A percentile compares a stretch with the other conserved stretches of the same genome.
Evolutionary conservation across 441 rosid genomes (phyloP).

Genomic region (Adansonia madagascariensis): DNA sequence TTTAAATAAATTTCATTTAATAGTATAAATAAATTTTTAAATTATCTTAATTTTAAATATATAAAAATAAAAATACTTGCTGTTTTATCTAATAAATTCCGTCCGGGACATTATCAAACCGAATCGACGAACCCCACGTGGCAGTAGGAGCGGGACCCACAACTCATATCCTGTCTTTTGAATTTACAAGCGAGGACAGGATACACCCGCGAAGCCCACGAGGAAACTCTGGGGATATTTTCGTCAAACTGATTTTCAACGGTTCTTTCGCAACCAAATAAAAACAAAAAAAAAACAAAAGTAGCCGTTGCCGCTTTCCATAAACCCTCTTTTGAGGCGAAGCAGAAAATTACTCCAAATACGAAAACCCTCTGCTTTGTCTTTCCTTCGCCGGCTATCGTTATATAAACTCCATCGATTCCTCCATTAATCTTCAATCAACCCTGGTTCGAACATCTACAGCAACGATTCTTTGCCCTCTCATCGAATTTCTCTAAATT

Average conservation of each 20-base stretch:
- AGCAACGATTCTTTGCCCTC: background rate
- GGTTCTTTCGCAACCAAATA: conserved; percentile 15
- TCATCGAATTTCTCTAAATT: background rate
- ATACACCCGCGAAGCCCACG: background rate
- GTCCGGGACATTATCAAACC: no score
- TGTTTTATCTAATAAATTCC: no score
- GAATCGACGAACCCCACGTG: background rate
- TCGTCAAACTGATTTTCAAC: conserved; percentile 34
- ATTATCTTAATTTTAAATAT: no score
- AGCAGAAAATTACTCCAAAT: background rate
- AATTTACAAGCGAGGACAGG: background rate
- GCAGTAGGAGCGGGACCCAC: background rate
- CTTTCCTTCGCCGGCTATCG: background rate
- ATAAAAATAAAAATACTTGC: no score
- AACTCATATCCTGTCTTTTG: background rate
- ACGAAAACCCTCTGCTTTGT: background rate
- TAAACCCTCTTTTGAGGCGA: background rate
- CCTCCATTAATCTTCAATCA: background rate
- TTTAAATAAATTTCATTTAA: no score
- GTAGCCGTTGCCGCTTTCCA: conserved; percentile 38
- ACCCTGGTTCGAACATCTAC: background rate
- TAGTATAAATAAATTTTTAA: no score
- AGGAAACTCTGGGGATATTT: conserved; percentile 17
- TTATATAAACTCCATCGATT: conserved; percentile 18
- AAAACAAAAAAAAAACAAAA: background rate